Conservation (phyloP, 352 stramenopile species). For the Phytophthora europaea region DNA sequence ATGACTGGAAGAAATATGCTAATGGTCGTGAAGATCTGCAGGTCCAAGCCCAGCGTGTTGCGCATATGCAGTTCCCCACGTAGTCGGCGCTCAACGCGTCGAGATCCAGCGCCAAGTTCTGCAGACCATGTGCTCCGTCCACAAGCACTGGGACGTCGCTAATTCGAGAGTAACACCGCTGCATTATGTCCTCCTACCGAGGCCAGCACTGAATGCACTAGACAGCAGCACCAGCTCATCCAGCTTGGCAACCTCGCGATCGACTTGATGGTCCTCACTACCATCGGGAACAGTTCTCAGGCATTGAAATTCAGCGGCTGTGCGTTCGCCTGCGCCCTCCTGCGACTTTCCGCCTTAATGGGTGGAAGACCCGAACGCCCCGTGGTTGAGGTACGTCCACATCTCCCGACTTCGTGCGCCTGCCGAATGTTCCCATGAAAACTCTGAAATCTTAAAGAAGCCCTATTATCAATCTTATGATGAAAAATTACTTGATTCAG, state of each 20-base stretch:
- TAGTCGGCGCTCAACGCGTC: constrained; percentile 85
- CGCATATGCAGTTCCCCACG: constrained; percentile 76
- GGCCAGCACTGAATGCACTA: constrained; percentile 87
- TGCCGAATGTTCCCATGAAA: too few relatives aligned
- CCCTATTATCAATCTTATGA: too few relatives aligned
- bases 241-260: constrained; percentile 66
- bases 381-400: constrained; percentile 97
- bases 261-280: constrained; percentile 82
- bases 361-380: constrained; percentile 91
- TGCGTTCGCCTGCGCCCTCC: constrained; percentile 82
- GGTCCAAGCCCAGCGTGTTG: constrained; percentile 7
- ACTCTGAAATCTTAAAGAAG: too few relatives aligned
- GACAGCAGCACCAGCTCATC: constrained; percentile 81
- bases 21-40: constrained; percentile 25
- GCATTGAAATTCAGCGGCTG: constrained; percentile 95
- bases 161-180: constrained; percentile 52
- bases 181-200: constrained; percentile 74
- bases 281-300: constrained; percentile 91
- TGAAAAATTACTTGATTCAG: too few relatives aligned
- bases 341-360: constrained; percentile 69
- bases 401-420: too few relatives aligned
- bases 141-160: constrained; percentile 76
- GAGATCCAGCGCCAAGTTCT: constrained; percentile 85
- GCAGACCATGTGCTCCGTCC: constrained; percentile 93
- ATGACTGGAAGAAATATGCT: constrained; percentile 15